phyloP scores from a whole-genome alignment of 257 asterid genomes.

The Plectranthus barbatus region DNA sequence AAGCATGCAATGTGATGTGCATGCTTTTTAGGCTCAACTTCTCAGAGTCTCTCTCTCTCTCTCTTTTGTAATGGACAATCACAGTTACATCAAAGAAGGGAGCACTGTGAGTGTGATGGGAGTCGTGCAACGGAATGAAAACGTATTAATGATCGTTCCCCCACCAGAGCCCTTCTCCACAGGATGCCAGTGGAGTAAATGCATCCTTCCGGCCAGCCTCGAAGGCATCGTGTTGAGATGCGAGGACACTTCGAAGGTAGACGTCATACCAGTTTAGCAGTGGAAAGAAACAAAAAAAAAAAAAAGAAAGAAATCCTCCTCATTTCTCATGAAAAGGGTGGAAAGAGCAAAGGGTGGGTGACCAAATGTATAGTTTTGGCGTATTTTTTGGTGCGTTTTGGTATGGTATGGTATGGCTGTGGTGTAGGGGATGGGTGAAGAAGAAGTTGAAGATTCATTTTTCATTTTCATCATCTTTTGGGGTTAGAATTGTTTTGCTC shows the following conservation, averaged over 20 bases:
- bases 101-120: constrained; percentile 67
- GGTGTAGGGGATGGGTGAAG: constrained; percentile 22
- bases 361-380: constrained; percentile 34
- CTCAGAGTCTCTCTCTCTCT: neutral
- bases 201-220: constrained; percentile 63
- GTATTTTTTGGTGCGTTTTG: constrained; percentile 4
- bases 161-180: constrained; percentile 61
- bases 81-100: constrained; percentile 64
- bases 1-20: neutral
- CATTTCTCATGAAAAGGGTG: constrained; percentile 8
- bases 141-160: constrained; percentile 59
- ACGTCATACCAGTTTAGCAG: constrained; percentile 54
- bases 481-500: constrained; percentile 20
- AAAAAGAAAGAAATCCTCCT: constrained; percentile 12
- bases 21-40: neutral
- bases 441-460: constrained; percentile 20
- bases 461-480: constrained; percentile 2
- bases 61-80: constrained; percentile 1
- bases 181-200: constrained; percentile 60
- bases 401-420: too few species aligned
- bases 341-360: constrained; percentile 14
- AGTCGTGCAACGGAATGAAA: constrained; percentile 63
- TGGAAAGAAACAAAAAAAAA: neutral
- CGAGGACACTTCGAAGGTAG: constrained; percentile 52
- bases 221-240: constrained; percentile 61